A percentile compares a stretch with the other conserved stretches of the same genome.
These are phyloP conservation scores for Bimuria novae-zelandiae DNA, from an alignment of 2,329 filamentous ascomycete species.

Conservation along the genomic window DNA sequence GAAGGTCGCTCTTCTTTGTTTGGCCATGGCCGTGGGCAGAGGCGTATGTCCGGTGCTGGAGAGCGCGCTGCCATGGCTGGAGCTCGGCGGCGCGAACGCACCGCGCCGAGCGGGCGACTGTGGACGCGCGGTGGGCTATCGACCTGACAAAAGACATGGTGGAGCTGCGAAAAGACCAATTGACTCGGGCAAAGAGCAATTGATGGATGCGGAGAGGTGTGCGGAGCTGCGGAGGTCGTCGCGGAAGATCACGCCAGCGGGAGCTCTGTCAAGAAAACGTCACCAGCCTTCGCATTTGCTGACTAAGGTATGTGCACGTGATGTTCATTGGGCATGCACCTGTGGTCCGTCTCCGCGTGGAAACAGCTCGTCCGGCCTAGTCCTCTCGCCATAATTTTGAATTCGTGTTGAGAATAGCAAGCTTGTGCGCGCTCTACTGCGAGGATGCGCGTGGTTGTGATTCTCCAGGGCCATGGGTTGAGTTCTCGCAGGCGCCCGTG, in stretches of 20 bases:
- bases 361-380: too few relatives aligned
- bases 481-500: not conserved
- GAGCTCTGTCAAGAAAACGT: slow-evolving; percentile 11
- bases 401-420: too few relatives aligned
- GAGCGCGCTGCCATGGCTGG: slow-evolving; percentile 44
- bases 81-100: slow-evolving; percentile 41
- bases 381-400: too few relatives aligned
- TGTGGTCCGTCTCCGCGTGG: too few relatives aligned
- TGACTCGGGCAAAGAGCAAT: slow-evolving; percentile 41
- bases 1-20: slow-evolving; percentile 46
- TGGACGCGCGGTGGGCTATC: slow-evolving; percentile 43
- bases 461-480: too few relatives aligned
- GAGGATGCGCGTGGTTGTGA: too few relatives aligned
- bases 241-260: slow-evolving; percentile 26
- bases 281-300: not conserved
- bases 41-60: slow-evolving; percentile 48
- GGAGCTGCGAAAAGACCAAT: slow-evolving; percentile 42
- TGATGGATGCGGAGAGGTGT: slow-evolving; percentile 24
- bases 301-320: not conserved
- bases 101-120: slow-evolving; percentile 41
- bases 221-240: not conserved
- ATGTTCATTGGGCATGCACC: too few relatives aligned
- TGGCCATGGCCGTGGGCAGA: slow-evolving; percentile 35
- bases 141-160: slow-evolving; percentile 48
- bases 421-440: too few relatives aligned